Evolutionary conservation across 768 basidiomycete genomes (phyloP).

Genomic region (Exsudoporus frostii): DNA sequence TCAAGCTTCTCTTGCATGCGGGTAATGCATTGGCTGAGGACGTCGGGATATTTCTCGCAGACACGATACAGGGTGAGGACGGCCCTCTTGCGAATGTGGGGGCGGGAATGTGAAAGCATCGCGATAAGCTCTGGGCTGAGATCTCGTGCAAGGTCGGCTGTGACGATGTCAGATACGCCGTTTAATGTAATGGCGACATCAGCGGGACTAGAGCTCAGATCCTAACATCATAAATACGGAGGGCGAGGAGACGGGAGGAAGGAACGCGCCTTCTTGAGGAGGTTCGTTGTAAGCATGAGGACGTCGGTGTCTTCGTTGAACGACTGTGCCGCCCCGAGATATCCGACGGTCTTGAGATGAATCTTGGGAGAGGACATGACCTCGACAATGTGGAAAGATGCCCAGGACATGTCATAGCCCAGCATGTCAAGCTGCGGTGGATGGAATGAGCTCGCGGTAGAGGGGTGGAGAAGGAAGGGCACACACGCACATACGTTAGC

Average conservation of each 20-base stretch:
- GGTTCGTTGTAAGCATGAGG: constrained; percentile 94
- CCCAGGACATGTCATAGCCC: constrained; percentile 92
- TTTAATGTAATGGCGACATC: constrained; percentile 77
- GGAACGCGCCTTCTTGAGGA: constrained; percentile 80
- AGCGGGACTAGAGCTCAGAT: constrained; percentile 71
- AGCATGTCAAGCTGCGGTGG: constrained; percentile 87
- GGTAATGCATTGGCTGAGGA: constrained; percentile 57
- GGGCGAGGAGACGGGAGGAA: neutral
- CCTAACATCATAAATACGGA: constrained; percentile 43
- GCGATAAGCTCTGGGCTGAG: constrained; percentile 79
- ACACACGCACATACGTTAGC: constrained; percentile 83
- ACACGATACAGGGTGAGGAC: constrained; percentile 81
- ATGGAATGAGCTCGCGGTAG: constrained; percentile 7
- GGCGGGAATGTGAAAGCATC: constrained; percentile 86
- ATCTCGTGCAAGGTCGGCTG: constrained; percentile 88
- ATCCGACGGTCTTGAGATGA: constrained; percentile 94
- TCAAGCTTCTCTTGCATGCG: constrained; percentile 79
- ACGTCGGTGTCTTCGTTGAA: constrained; percentile 95
- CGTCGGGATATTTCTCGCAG: constrained; percentile 79
- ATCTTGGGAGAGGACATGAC: constrained; percentile 93
- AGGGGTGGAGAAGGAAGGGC: neutral
- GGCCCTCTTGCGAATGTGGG: constrained; percentile 88
- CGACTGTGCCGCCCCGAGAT: constrained; percentile 88
- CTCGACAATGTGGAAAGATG: constrained; percentile 95
- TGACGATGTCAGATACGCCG: constrained; percentile 81